Evolutionary conservation across 441 rosid species (phyloP).

Genomic region (Pelargonium australe): DNA sequence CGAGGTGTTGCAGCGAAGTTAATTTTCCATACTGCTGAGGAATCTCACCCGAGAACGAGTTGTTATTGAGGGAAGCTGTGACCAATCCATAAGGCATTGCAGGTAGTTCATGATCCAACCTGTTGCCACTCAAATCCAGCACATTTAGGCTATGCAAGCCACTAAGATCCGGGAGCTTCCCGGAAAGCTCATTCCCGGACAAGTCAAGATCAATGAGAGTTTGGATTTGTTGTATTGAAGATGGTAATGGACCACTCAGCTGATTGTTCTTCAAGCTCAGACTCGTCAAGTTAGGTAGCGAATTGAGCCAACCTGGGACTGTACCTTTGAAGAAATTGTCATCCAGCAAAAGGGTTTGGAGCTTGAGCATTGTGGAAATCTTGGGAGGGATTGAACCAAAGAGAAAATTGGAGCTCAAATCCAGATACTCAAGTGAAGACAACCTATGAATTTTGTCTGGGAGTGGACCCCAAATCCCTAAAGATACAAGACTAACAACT

Average conservation of each 20-base stretch:
- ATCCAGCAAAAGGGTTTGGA: constrained; percentile 48
- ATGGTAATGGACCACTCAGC: constrained; percentile 40
- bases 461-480: constrained; percentile 76
- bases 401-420: constrained; percentile 63
- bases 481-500: constrained; percentile 49
- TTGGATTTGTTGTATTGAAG: constrained; percentile 25
- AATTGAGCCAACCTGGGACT: constrained; percentile 50
- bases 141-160: constrained; percentile 26
- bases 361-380: constrained; percentile 54
- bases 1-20: constrained; percentile 36
- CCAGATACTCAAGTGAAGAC: constrained; percentile 54
- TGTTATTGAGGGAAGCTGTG: constrained; percentile 34
- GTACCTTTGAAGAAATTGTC: constrained; percentile 63
- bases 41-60: constrained; percentile 42
- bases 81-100: constrained; percentile 38
- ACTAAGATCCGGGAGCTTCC: constrained; percentile 44
- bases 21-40: constrained; percentile 36
- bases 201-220: constrained; percentile 31
- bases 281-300: constrained; percentile 41
- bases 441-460: constrained; percentile 66
- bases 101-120: constrained; percentile 34
- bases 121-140: constrained; percentile 43
- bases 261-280: constrained; percentile 50
- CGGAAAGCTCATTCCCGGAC: constrained; percentile 37
- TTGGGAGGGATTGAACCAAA: constrained; percentile 65